Base-by-base conservation (phyloP, 2,329 filamentous ascomycete species). In the Herpotrichia juniperi region DNA sequence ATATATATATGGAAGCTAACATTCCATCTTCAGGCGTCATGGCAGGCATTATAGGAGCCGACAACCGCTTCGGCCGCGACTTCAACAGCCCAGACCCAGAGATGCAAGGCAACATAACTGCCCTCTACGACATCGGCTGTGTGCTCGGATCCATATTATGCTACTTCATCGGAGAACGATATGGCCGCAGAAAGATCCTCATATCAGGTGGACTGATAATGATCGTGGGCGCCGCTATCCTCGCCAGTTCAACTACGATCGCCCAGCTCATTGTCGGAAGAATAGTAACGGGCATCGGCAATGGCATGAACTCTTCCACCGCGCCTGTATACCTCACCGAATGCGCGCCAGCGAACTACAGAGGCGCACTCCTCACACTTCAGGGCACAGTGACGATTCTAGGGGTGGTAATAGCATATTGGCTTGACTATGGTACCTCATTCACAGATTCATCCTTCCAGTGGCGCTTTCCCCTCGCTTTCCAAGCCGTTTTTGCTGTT, bases 261-360 rank as follows among this genome's bases (percentile, higher is more conserved):
- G 61, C 57, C 1, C 51, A 61, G 17, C 56, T 71, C 46, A 60
- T 71, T 9, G 57, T 58, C 62, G 51, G 71, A 50, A 47, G 75
- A 55, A 42, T 77, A 57, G 39, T 79, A 56, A 59, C 75, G 62
- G 71, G 76, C 11, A 60, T 72, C 6, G 68, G 66, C 7, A 72
- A 69, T 45, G 61, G 61, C 4, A 57, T 71, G 35, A 67, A 69
- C 19, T 62, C 54, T 67, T 76, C 50, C 57, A 78, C 46, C 68
- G 78, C 46, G 70, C 81, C 53, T 57, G 68, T 16, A 53, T 80
- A 16, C 78, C 79, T 44, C 72, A 62, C 75, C 7, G 62, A 67
- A 46, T 60, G 60, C 77, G 83, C 82, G 59, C 76, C 82, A 43
- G 68, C 83, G 50, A 84, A 57, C 83, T 81, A 67, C 81, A 83